These are phyloP conservation scores for Rhodotorula sp. DNA, from an alignment of 1,284 basidiomycete genomes.

Conservation along the genomic window DNA sequence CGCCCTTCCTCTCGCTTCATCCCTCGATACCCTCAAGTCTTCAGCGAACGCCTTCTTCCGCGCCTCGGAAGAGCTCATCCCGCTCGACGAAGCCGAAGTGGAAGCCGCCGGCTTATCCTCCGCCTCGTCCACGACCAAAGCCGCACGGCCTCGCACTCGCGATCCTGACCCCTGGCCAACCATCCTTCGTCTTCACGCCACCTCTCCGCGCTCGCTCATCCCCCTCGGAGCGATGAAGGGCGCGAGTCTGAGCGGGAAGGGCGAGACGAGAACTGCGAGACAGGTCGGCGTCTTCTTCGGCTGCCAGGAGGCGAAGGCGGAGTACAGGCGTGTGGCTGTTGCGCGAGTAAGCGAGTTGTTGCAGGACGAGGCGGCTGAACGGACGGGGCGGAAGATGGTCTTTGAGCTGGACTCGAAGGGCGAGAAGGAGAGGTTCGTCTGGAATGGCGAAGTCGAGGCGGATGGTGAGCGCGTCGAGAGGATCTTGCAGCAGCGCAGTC, in stretches of 20 bases:
- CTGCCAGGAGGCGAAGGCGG: constrained; percentile 21
- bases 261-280: constrained; percentile 19
- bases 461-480: not conserved
- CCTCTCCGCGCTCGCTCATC: constrained; percentile 10
- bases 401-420: constrained; percentile 11
- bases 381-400: constrained; percentile 18
- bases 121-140: not conserved
- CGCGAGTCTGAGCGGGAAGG: constrained; percentile 29
- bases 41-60: constrained; percentile 33
- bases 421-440: not conserved
- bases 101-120: not conserved
- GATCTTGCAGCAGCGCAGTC: not conserved
- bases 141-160: not conserved
- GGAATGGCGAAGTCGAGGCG: not conserved
- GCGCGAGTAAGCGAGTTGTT: constrained; percentile 25
- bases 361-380: not conserved
- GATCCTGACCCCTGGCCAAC: constrained; percentile 30
- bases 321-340: constrained; percentile 14
- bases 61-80: constrained; percentile 31
- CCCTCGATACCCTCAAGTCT: constrained; percentile 18
- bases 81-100: constrained; percentile 15
- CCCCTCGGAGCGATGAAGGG: constrained; percentile 31
- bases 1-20: constrained; percentile 25
- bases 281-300: constrained; percentile 36
- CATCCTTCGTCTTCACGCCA: constrained; percentile 23